These are phyloP conservation scores for Didymella pinodella DNA, from an alignment of 2,329 filamentous ascomycete genomes.

Conservation along the genomic window DNA sequence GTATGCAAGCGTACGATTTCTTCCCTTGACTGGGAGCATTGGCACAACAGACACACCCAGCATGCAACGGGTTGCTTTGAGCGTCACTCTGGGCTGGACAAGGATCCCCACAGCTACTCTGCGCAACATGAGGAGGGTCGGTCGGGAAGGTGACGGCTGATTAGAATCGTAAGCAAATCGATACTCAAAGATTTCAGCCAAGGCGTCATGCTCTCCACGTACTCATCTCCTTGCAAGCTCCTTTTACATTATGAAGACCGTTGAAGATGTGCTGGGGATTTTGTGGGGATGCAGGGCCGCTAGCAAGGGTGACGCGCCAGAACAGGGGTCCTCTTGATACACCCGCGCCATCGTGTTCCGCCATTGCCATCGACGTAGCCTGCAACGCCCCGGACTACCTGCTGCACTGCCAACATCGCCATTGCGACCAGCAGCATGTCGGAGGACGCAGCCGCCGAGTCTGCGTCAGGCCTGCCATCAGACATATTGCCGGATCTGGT, in stretches of 20 bases:
- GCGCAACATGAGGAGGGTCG: neutral
- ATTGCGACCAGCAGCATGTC: constrained; percentile 44
- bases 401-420: constrained; percentile 24
- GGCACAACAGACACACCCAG: too few relatives aligned
- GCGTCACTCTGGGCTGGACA: neutral
- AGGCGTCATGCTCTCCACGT: neutral
- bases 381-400: constrained; percentile 19
- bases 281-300: constrained; percentile 12
- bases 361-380: constrained; percentile 20
- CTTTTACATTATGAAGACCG: neutral
- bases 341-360: constrained; percentile 16
- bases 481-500: constrained; percentile 46
- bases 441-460: constrained; percentile 44
- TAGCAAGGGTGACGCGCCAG: constrained; percentile 21
- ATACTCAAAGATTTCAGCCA: neutral
- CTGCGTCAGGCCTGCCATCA: constrained; percentile 37
- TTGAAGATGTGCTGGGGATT: neutral
- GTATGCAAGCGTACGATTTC: too few relatives aligned
- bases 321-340: constrained; percentile 16
- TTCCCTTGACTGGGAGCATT: too few relatives aligned
- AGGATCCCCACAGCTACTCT: neutral
- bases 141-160: neutral
- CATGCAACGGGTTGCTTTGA: neutral
- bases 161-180: neutral
- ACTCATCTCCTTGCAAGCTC: neutral